Percentiles rank a stretch among this genome's conserved stretches.
phyloP scores from a whole-genome alignment of 768 basidiomycete genomes.

The Rhodocollybia butyracea region DNA sequence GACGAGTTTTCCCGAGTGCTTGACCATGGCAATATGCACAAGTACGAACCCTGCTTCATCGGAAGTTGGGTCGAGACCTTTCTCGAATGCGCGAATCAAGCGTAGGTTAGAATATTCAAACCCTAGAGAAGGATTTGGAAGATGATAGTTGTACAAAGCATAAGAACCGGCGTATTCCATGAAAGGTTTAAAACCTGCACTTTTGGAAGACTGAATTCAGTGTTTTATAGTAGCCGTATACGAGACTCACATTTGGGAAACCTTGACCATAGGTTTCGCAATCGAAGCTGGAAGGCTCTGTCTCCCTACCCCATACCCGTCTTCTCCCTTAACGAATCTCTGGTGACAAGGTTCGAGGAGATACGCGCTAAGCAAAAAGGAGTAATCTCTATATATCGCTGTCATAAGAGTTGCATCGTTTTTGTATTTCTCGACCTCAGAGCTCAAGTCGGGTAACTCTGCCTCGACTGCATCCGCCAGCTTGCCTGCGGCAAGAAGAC shows the following conservation, averaged over 20 bases:
- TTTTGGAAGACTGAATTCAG: background rate
- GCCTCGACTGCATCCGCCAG: conserved; percentile 24
- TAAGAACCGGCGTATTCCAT: conserved; percentile 31
- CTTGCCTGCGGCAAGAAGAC: conserved; percentile 22
- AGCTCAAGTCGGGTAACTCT: conserved; percentile 21
- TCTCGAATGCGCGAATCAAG: conserved; percentile 31
- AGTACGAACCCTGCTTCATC: conserved; percentile 23
- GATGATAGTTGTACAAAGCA: conserved; percentile 24
- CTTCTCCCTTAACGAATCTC: conserved; percentile 20
- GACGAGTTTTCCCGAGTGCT: conserved; percentile 22
- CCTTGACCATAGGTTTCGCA: conserved; percentile 22
- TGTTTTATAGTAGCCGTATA: background rate
- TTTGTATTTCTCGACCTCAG: conserved; percentile 19
- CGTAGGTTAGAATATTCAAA: conserved; percentile 27
- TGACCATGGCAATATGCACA: conserved; percentile 27
- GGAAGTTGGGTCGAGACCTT: conserved; percentile 19
- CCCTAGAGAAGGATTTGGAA: conserved; percentile 18
- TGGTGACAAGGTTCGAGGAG: conserved; percentile 28
- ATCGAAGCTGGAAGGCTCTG: conserved; percentile 21
- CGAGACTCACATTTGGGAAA: conserved; percentile 20
- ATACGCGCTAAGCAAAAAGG: conserved; percentile 28
- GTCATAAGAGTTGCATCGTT: conserved; percentile 18
- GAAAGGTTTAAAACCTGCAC: conserved; percentile 24
- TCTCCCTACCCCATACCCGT: conserved; percentile 24
- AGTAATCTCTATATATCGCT: conserved; percentile 25